Evolutionary conservation across 2,329 filamentous ascomycete genomes (phyloP).

Genomic region (Fusarium penzigii): DNA sequence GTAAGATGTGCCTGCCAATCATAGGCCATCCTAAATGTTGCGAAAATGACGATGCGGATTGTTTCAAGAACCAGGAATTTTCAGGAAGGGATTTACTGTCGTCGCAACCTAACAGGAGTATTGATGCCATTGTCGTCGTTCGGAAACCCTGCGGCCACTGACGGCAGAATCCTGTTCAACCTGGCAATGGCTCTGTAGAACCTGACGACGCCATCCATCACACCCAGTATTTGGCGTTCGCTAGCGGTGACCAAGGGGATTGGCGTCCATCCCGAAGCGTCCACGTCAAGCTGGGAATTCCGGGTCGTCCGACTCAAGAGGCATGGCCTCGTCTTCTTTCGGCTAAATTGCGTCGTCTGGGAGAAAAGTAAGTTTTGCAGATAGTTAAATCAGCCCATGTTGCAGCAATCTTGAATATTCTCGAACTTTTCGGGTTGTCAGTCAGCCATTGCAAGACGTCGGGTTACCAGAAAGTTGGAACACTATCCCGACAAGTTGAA

Average conservation of each 20-base stretch:
- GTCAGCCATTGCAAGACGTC: too few species aligned
- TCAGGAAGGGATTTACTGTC: conserved; percentile 4
- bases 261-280: conserved; percentile 7
- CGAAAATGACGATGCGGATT: too few species aligned
- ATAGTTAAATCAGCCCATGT: too few species aligned
- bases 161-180: neutral
- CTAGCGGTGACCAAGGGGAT: conserved; percentile 9
- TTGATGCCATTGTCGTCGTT: conserved; percentile 11
- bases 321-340: conserved; percentile 1
- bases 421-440: too few species aligned
- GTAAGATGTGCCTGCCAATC: conserved; percentile 1
- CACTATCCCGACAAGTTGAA: conserved; percentile 9
- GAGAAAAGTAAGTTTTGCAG: too few species aligned
- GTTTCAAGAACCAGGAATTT: neutral
- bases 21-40: neutral
- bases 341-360: too few species aligned
- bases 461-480: conserved; percentile 18
- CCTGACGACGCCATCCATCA: conserved; percentile 10
- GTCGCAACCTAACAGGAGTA: neutral
- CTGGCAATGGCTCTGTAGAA: neutral
- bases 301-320: conserved; percentile 14
- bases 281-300: conserved; percentile 14
- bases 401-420: too few species aligned
- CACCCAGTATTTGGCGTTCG: neutral
- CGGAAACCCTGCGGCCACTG: conserved; percentile 18